Percentiles rank a stretch among this genome's conserved stretches.
Evolutionary conservation across 306 rosid species (phyloP).

Genomic region (Vigna angularis): DNA sequence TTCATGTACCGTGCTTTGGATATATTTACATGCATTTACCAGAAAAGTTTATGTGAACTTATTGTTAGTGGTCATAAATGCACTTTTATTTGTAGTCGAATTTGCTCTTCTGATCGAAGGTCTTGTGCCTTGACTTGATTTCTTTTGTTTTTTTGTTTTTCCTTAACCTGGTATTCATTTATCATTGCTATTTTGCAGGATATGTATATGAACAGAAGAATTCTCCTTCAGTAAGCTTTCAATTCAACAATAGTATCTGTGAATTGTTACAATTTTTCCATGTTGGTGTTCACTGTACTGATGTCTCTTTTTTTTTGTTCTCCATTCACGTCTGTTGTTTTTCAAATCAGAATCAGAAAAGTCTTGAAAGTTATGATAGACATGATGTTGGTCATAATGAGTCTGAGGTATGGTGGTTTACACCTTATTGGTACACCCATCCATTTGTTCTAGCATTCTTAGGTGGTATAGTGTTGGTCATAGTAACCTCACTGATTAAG

Average conservation of each 20-base stretch:
- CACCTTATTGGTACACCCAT: neutral
- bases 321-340: slow-evolving; percentile 13
- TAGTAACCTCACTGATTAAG: slow-evolving; percentile 21
- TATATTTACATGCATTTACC: neutral
- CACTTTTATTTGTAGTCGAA: neutral
- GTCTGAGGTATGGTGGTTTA: slow-evolving; percentile 57
- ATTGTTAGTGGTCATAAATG: slow-evolving; percentile 11
- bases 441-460: slow-evolving; percentile 17
- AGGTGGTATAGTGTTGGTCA: slow-evolving; percentile 23
- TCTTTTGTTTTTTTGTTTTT: neutral
- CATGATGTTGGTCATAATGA: slow-evolving; percentile 25
- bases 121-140: neutral
- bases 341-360: slow-evolving; percentile 49
- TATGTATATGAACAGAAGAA: slow-evolving; percentile 68
- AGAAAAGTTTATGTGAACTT: slow-evolving; percentile 1
- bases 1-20: neutral
- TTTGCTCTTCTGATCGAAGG: slow-evolving; percentile 7
- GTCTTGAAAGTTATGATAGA: slow-evolving; percentile 47
- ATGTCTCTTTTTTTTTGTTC: neutral
- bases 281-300: slow-evolving; percentile 36
- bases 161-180: slow-evolving; percentile 4
- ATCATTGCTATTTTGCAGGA: slow-evolving; percentile 58
- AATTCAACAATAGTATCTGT: slow-evolving; percentile 31
- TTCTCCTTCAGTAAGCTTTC: slow-evolving; percentile 70
- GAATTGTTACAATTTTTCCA: slow-evolving; percentile 24